Conservation (phyloP, 768 basidiomycete species). For the Cystofilobasidium bisporidii region DNA sequence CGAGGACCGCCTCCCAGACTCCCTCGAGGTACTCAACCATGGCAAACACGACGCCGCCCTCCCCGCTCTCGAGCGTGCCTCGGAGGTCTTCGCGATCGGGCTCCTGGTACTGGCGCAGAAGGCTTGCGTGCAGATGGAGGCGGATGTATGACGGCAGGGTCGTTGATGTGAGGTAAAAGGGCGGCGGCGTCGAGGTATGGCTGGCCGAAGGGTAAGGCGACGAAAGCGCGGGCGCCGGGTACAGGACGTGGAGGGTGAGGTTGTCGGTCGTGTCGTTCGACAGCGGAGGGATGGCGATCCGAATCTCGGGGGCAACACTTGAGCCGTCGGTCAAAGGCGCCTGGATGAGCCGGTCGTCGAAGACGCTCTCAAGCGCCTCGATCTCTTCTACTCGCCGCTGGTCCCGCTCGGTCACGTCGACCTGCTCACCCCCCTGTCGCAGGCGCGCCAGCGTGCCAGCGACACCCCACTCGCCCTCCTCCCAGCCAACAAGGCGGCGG, state of each 20-base stretch:
- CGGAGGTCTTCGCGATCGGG: slow-evolving; percentile 43
- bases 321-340: slow-evolving; percentile 32
- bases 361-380: slow-evolving; percentile 38
- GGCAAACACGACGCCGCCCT: slow-evolving; percentile 60
- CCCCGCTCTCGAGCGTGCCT: slow-evolving; percentile 53
- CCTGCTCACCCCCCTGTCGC: slow-evolving; percentile 29
- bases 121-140: slow-evolving; percentile 61
- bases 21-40: slow-evolving; percentile 56
- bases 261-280: slow-evolving; percentile 11
- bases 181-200: slow-evolving; percentile 46
- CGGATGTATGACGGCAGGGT: slow-evolving; percentile 69
- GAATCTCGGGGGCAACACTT: slow-evolving; percentile 35
- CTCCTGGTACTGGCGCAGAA: slow-evolving; percentile 52
- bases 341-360: slow-evolving; percentile 36
- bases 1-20: slow-evolving; percentile 54
- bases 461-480: slow-evolving; percentile 36
- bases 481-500: slow-evolving; percentile 38
- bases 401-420: slow-evolving; percentile 33
- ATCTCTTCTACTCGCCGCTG: slow-evolving; percentile 40
- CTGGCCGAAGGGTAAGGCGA: slow-evolving; percentile 45
- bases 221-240: slow-evolving; percentile 41
- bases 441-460: slow-evolving; percentile 28
- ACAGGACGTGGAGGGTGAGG: slow-evolving; percentile 57
- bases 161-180: slow-evolving; percentile 64
- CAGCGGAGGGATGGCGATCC: slow-evolving; percentile 47